Evolutionary conservation across 192 early-diverging fungal genomes (phyloP), one percentile per base, ranked within the genome.

Genomic region (Backusella mclennaniae): DNA sequence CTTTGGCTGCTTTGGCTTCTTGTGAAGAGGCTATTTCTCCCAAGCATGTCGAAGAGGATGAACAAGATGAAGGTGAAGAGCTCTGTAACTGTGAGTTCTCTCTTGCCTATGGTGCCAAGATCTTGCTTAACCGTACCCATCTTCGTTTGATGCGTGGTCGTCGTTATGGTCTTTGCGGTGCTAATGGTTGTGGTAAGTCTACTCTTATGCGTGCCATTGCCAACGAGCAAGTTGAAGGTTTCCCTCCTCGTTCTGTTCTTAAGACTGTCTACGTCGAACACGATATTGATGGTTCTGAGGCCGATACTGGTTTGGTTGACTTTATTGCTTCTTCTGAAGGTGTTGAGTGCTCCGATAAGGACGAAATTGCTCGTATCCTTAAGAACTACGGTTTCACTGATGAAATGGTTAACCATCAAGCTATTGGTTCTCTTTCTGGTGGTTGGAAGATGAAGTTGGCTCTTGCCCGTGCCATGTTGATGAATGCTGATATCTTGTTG

Each of bases 381-480:
- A 82, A 78, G 70, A 80, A 83, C 49, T 88, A 93, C 80, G 92
- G 92, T 70, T 95, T 95, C 86, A 82, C 85, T 69, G 90, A 90
- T 46, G 85, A 87, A 68, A 85, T 85, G 84, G 86, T 90, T 76
- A 85, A 83, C 53, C 84, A 90, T 70, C 67, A 71, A 71, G 78
- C 90, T 63, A 91, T 95, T 82, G 92, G 90, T 63, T 86, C 89
- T 35, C 90, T 95, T 19, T 93, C 91, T 74, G 94, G 94, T 85
- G 94, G 94, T 78, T 95, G 94, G 94, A 93, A 93, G 85, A 95
- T 95, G 94, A 95, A 94, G 89, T 84, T 95, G 59, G 92, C 89
- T 83, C 87, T 95, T 77, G 93, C 93, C 35, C 91, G 93, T 85
- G 93, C 94, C 67, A 92, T 95, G 90, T 86, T 95, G 80, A 85